Evolutionary conservation across 257 asterid species (phyloP), one percentile per base, ranked within the genome.

Genomic region (Nemophila menziesii): DNA sequence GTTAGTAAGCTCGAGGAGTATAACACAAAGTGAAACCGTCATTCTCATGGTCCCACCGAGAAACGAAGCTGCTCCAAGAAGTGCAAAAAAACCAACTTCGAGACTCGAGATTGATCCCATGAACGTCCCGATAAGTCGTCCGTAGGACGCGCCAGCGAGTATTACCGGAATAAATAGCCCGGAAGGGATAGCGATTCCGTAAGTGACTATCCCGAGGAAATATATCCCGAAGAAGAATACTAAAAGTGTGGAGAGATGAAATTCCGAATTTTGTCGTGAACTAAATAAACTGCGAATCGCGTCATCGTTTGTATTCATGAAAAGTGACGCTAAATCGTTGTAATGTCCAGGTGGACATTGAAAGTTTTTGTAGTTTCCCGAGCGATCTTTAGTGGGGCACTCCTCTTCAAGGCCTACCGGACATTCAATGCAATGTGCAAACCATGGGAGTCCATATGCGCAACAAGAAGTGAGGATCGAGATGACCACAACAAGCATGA

Each of bases 21-120:
- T 89, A 61, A 89, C 92, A 41, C 98, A 89, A 1, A 89, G 83
- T 1, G 98, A 89, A 4, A 89, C 98, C 0, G 98, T 89, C 98
- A 89, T 89, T 56, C 98, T 78, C 98, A 89, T 89, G 11, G 98
- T 89, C 36, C 98, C 98, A 36, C 98, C 98, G 13, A 89, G 94
- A 66, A 89, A 89, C 6, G 98, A 84, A 51, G 96, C 98, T 17
- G 98, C 94, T 14, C 98, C 98, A 39, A 89, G 90, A 36, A 89
- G 73, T 22, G 81, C 83, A 57, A 84, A 89, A 33, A 75, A 76
- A 26, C 98, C 95, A 15, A 62, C 76, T 20, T 79, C 86, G 5
- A 89, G 86, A 44, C 34, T 67, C 20, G 94, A 74, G 33, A 76
- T n/a, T 0, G 92, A 46, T 8, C 81, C 87, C 55, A 84, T 29